Conservation (phyloP, 352 stramenopile species). For the Globisporangium okanoganense region DNA sequence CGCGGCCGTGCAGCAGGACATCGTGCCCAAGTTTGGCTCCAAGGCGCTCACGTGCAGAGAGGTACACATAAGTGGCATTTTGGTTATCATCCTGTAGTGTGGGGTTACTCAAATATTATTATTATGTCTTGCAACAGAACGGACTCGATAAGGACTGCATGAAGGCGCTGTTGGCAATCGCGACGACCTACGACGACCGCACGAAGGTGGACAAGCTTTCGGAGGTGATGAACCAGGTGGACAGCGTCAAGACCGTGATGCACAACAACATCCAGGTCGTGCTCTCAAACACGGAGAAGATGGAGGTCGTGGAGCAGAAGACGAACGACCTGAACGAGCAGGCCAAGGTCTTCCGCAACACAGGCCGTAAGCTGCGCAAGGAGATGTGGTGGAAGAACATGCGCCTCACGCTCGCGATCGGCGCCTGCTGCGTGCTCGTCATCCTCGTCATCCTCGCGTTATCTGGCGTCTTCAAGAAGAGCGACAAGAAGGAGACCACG, state of each 20-base stretch:
- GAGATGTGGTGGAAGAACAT: slow-evolving; percentile 89
- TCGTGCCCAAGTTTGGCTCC: slow-evolving; percentile 70
- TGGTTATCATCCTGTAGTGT: too few species aligned
- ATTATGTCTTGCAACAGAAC: slow-evolving; percentile 34
- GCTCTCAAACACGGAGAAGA: slow-evolving; percentile 86
- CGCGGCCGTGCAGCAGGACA: slow-evolving; percentile 63
- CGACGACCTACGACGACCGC: slow-evolving; percentile 74
- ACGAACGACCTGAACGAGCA: slow-evolving; percentile 86
- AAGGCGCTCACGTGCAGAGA: slow-evolving; percentile 77
- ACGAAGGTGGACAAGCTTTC: slow-evolving; percentile 87
- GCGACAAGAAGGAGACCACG: slow-evolving; percentile 14
- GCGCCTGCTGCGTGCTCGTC: slow-evolving; percentile 58
- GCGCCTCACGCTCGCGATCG: slow-evolving; percentile 66
- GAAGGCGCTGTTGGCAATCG: slow-evolving; percentile 58
- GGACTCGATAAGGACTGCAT: slow-evolving; percentile 75
- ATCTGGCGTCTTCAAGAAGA: slow-evolving; percentile 73
- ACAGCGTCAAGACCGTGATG: slow-evolving; percentile 81
- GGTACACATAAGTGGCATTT: too few species aligned
- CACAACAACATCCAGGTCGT: slow-evolving; percentile 88
- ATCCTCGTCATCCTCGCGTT: slow-evolving; percentile 74
- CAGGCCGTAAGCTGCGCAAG: slow-evolving; percentile 67
- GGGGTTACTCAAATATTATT: too few species aligned
- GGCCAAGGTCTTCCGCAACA: slow-evolving; percentile 85
- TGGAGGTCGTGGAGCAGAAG: slow-evolving; percentile 86
- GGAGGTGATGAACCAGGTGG: slow-evolving; percentile 79